Conservation (phyloP, 495 filamentous ascomycete genomes). For the Aspergillus leporis region DNA sequence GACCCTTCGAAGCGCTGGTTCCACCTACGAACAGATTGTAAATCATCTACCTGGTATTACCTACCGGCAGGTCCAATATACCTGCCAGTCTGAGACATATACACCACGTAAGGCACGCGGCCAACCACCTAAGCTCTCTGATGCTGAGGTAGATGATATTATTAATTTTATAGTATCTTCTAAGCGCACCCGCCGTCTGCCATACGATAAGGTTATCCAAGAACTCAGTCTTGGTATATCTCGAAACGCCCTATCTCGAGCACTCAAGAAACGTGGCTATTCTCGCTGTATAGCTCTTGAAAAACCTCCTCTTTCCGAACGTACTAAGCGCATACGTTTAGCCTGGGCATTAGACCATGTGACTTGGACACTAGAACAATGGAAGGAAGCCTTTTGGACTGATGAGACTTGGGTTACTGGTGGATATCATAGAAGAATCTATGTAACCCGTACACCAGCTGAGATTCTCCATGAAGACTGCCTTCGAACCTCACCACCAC, state of each 20-base stretch:
- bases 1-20: constrained; percentile 18
- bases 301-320: constrained; percentile 18
- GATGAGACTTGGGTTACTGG: no score
- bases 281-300: constrained; percentile 21
- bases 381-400: no score
- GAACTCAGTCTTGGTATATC: constrained; percentile 22
- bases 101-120: constrained; percentile 23
- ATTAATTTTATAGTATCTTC: constrained; percentile 27
- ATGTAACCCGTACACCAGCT: no score
- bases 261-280: constrained; percentile 32
- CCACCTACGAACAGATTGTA: constrained; percentile 23
- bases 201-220: constrained; percentile 25
- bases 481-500: no score
- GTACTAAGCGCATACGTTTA: constrained; percentile 8
- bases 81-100: constrained; percentile 16
- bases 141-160: constrained; percentile 25
- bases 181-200: constrained; percentile 21
- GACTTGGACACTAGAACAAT: constrained; percentile 7
- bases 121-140: constrained; percentile 20
- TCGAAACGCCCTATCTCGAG: constrained; percentile 15
- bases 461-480: no score
- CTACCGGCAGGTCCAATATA: constrained; percentile 25
- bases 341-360: constrained; percentile 7
- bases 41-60: constrained; percentile 17
- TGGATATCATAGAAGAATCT: no score